Evolutionary conservation across 2,329 filamentous ascomycete species (phyloP), one percentile per base, ranked within the genome.

Genomic region (Cordyceps javanica): DNA sequence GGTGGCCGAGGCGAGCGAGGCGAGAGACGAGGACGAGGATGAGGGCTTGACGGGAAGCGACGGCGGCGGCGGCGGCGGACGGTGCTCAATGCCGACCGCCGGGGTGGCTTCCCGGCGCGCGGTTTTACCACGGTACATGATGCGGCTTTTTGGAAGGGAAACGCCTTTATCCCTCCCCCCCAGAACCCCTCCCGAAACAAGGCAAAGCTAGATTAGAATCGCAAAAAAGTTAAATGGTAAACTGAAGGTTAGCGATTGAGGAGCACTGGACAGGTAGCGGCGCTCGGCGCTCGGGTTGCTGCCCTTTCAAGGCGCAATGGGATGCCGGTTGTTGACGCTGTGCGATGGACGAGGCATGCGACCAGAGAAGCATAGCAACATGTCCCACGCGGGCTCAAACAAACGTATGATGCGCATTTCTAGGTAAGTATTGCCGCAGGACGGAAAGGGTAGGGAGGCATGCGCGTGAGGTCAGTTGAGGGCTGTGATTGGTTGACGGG

Each of bases 81-180:
- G 23, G 42, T 55, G 19, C 13, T 36, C 42, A 32, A 2, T 30
- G 30, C 30, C 23, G 30, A 13, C 26, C 13, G 53, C n/a, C 7
- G n/a, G 21, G 21, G 5, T 13, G 14, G 44, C 34, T 10, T 30
- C 42, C 7, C 4, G 25, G 53, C 13, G 53, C 32, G 25, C 26
- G 21, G 19, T 41, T 41, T 32, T 55, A 8, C 53, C 41, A 10
- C 52, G 41, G 38, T 55, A 46, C 52, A 55, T 55, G 52, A 14
- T 30, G 21, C 7, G 7, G 8, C n/a, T n/a, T 19, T 39, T 39
- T 21, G 38, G 16, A 8, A 36, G 13, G 13, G 13, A n/a, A n/a
- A n/a, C n/a, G n/a, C n/a, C n/a, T n/a, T n/a, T n/a, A n/a, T n/a
- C n/a, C n/a, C n/a, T n/a, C n/a, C n/a, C n/a, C n/a, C n/a, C n/a